Evolutionary conservation across 352 stramenopile genomes (phyloP).

Genomic region (Aphanomyces stellatus): DNA sequence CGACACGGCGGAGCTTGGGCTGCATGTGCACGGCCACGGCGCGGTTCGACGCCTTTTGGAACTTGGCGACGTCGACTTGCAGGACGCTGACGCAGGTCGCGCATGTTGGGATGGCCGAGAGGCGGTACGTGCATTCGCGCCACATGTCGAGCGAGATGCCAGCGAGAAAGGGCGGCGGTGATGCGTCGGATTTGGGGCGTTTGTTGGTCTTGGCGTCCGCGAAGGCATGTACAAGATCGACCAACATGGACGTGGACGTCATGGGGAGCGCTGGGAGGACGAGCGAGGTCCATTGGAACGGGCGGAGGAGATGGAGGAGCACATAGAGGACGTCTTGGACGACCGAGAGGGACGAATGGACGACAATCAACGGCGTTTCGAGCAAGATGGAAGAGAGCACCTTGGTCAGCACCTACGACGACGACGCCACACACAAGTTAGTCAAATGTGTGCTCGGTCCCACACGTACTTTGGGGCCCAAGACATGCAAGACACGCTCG

Average conservation of each 20-base stretch:
- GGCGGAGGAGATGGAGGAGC: constrained; percentile 57
- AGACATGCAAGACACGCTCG: constrained; percentile 40
- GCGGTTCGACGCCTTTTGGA: constrained; percentile 11
- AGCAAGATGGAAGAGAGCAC: constrained; percentile 55
- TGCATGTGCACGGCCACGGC: constrained; percentile 5
- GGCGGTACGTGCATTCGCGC: constrained; percentile 10
- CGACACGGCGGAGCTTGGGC: constrained; percentile 3
- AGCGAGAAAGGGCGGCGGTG: not conserved
- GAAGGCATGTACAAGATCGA: constrained; percentile 50
- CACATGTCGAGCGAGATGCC: constrained; percentile 11
- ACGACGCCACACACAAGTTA: not conserved
- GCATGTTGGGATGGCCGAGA: not conserved
- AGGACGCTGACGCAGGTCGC: constrained; percentile 12
- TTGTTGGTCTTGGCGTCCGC: constrained; percentile 24
- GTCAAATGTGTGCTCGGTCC: too few relatives aligned
- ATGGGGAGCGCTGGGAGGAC: constrained; percentile 69
- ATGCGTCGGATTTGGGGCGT: not conserved
- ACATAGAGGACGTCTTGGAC: constrained; percentile 68
- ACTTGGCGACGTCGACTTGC: constrained; percentile 8
- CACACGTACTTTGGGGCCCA: constrained; percentile 58
- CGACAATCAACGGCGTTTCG: constrained; percentile 66
- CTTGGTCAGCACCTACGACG: constrained; percentile 43
- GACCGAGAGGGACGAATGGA: constrained; percentile 57
- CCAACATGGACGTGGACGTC: constrained; percentile 59
- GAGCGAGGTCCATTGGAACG: constrained; percentile 76